Percentiles rank a stretch among this genome's conserved stretches.
Evolutionary conservation across 1,139 yeast genomes (phyloP).

Genomic region (Debaryomyces nepalensis): DNA sequence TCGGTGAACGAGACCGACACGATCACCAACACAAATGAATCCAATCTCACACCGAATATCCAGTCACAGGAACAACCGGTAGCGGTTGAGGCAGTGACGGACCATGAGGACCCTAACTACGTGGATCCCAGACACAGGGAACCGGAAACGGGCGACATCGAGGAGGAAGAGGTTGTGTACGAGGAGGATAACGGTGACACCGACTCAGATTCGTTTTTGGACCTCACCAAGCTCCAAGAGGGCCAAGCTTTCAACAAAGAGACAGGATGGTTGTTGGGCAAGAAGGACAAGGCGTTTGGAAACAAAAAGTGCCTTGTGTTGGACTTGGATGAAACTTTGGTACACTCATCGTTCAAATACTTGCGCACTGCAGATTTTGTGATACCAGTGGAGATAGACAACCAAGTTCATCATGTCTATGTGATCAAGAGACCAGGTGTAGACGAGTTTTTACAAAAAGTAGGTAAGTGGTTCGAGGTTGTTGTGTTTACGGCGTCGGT

Average conservation of each 20-base stretch:
- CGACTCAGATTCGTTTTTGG: conserved; percentile 40
- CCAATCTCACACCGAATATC: conserved; percentile 22
- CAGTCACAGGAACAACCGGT: conserved; percentile 8
- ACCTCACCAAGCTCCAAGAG: conserved; percentile 65
- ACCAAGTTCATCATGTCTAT: conserved; percentile 89
- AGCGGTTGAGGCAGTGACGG: background rate
- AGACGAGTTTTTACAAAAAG: conserved; percentile 83
- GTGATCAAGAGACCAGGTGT: conserved; percentile 98
- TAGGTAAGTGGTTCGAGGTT: conserved; percentile 88
- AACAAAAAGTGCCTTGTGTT: conserved; percentile 84
- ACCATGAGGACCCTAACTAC: conserved; percentile 8
- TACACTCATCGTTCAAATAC: conserved; percentile 92
- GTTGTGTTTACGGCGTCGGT: conserved; percentile 98
- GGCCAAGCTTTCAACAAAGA: conserved; percentile 65
- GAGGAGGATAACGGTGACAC: conserved; percentile 20
- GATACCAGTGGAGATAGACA: conserved; percentile 83
- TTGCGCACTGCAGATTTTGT: conserved; percentile 93
- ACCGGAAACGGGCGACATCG: conserved; percentile 21
- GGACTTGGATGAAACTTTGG: conserved; percentile 95
- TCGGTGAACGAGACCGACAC: conserved; percentile 51
- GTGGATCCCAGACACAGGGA: conserved; percentile 8
- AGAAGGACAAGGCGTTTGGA: conserved; percentile 35
- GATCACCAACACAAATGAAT: conserved; percentile 47
- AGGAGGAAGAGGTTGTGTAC: conserved; percentile 22
- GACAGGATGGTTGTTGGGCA: conserved; percentile 68